Percentiles rank a stretch among this genome's conserved stretches.
Conservation (phyloP, 805 yeast species). For the Saturnispora ahearnii region DNA sequence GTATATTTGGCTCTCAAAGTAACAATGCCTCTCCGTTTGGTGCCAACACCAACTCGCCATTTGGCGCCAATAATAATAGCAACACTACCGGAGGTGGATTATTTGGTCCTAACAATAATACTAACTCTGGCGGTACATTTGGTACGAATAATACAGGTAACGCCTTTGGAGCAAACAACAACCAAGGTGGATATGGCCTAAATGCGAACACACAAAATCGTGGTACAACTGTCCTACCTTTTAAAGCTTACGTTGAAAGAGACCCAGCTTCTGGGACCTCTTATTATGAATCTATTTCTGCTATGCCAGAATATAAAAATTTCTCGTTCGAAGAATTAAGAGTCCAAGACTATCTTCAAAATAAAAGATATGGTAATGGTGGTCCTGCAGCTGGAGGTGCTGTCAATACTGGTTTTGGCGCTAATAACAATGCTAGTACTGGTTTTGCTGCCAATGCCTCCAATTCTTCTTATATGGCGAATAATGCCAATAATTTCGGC, state of each 20-base stretch:
- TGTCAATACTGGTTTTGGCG: conserved; percentile 30
- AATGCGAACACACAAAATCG: conserved; percentile 33
- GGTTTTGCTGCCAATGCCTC: conserved; percentile 18
- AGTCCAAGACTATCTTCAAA: conserved; percentile 74
- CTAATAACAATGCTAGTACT: conserved; percentile 9
- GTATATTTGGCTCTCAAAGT: conserved; percentile 7
- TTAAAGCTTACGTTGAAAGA: conserved; percentile 59
- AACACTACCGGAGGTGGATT: conserved; percentile 10
- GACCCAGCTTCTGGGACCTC: conserved; percentile 53
- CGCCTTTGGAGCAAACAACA: conserved; percentile 10
- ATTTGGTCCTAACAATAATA: conserved; percentile 15
- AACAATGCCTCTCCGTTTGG: conserved; percentile 33
- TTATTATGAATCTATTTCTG: conserved; percentile 62
- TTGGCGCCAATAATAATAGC: conserved; percentile 15
- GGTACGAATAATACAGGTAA: conserved; percentile 24
- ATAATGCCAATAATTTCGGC: conserved; percentile 12
- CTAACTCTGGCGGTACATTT: conserved; percentile 20
- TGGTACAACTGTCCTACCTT: conserved; percentile 70
- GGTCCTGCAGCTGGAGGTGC: conserved; percentile 26
- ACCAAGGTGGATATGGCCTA: conserved; percentile 24
- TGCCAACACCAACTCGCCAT: conserved; percentile 13
- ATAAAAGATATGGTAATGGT: conserved; percentile 48
- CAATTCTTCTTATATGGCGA: not conserved
- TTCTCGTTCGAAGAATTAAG: conserved; percentile 85
- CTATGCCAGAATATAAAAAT: conserved; percentile 85